Evolutionary conservation across 345 rosid genomes (phyloP), one percentile per base, ranked within the genome.

Genomic region (Murraya paniculata): DNA sequence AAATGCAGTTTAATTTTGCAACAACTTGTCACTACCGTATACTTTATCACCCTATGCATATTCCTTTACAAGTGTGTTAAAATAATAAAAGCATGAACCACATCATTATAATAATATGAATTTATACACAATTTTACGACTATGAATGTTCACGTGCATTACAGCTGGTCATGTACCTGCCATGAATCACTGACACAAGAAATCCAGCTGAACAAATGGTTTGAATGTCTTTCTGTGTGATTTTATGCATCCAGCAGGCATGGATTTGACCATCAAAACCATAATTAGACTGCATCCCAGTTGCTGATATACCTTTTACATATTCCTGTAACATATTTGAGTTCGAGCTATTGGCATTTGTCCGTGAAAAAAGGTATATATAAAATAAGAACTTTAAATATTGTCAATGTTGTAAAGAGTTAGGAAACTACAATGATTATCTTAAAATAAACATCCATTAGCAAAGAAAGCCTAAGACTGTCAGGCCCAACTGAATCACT

Each of bases 221-320:
- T 78, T 92, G 94, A 24, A 91, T 85, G 58, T 94, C 98, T 72
- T 72, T 64, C 76, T 38, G 81, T 71, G 92, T 86, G 87, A 96
- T 67, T 85, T 85, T 90, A 85, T 96, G 99, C 57, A 80, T 87
- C 99, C 99, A 96, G 84, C 99, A 96, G 22, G 99, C 98, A 85
- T 90, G 91, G 74, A 94, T 35, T 85, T 96, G 99, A 71, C 98
- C 99, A 56, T 94, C 97, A 79, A 96, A 90, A 71, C 99, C 99
- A 70, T 74, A 59, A 72, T 73, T 90, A 31, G 93, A 90, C 79
- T 96, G 99, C 98, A 96, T 94, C 39, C 99, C 99, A 69, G 87
- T 84, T 58, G 94, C 86, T 86, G 98, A 90, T 89, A 96, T 96
- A 45, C 94, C 94, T 79, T 92, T 92, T 24, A 96, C 98, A 83